Evolutionary conservation across 2,329 filamentous ascomycete genomes (phyloP).

Genomic region (Botrytis cinerea): DNA sequence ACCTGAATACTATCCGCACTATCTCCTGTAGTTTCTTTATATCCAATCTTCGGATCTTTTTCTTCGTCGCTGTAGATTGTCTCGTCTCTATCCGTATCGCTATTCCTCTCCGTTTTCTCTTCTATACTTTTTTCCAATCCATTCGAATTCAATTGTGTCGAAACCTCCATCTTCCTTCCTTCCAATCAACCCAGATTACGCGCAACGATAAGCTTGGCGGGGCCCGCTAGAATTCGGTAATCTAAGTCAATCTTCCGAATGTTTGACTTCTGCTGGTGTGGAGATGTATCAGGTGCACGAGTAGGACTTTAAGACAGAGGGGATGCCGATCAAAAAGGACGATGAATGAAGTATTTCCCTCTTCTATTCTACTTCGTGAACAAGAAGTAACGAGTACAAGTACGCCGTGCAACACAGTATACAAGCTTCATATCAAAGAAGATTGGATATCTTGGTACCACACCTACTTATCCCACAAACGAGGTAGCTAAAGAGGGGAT

Average conservation of each 20-base stretch:
- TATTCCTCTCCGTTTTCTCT: neutral
- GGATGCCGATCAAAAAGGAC: neutral
- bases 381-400: neutral
- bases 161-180: neutral
- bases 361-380: neutral
- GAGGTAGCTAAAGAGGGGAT: neutral
- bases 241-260: neutral
- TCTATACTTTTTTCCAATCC: neutral
- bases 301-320: neutral
- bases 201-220: constrained; percentile 13
- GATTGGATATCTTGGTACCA: neutral
- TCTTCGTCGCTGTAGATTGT: neutral
- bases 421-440: neutral
- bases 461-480: neutral
- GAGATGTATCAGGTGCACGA: neutral
- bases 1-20: neutral
- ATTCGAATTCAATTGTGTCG: neutral
- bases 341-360: neutral
- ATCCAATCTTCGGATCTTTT: neutral
- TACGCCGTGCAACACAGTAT: neutral
- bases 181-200: neutral
- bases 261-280: neutral
- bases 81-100: neutral
- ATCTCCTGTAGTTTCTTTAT: neutral
- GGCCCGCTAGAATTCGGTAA: neutral